Evolutionary conservation across 2,329 filamentous ascomycete species (phyloP), one percentile per base, ranked within the genome.

Genomic region (Periconia digitata): DNA sequence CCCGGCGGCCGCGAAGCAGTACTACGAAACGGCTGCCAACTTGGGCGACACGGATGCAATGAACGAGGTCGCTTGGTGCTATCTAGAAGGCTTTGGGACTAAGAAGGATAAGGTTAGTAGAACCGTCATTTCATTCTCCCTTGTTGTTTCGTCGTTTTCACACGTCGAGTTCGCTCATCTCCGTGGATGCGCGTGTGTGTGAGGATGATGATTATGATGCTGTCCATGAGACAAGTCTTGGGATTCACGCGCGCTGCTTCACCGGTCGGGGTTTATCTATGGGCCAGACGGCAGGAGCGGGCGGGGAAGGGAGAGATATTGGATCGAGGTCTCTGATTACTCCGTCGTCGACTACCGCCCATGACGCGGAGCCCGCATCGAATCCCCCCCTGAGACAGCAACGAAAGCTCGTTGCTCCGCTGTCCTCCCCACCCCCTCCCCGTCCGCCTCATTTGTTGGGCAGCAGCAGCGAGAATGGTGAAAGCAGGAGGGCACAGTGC

Each of bases 11-110:
- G 94, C 94, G 42, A 79, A 80, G 60, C 79, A 95, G 80, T 99
- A 97, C 72, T 99, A 97, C 72, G 92, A 97, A 75, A 96, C 92
- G 8, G 94, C 94, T 22, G 94, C 94, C 51, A 97, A 99, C 70
- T 76, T 99, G 58, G 94, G 94, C 52, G 94, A 99, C 72, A 90
- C 89, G 38, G 94, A 99, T 76, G 94, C 92, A 49, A 96, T 97
- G 92, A 96, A 96, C 68, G 92, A 97, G 73, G 87, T 87, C 45
- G 94, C 86, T 29, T 95, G 91, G 90, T 99, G 94, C 76, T 97
- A 94, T 79, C 73, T 95, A 22, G 88, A 96, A 69, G 94, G 94
- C n/a, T 96, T 95, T 73, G 94, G 94, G 27, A 92, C 91, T 66
- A 94, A 91, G 72, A 99, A 97, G 73, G 92, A 99, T 78, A 97